phyloP scores from a whole-genome alignment of 2,329 filamentous ascomycete species.

The Clonostachys chloroleuca region DNA sequence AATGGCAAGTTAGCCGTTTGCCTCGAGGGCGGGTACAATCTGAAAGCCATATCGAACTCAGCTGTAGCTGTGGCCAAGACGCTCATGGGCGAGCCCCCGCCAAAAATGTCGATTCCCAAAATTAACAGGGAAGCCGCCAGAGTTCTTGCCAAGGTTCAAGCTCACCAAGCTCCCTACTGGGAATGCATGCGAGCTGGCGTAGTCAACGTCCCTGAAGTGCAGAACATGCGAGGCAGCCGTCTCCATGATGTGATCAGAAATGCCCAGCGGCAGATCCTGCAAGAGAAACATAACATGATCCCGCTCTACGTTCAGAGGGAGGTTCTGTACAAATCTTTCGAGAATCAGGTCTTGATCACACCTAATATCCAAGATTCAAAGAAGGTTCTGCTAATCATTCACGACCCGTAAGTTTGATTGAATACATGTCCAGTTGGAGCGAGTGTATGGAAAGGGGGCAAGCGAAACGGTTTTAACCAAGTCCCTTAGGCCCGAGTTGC shows the following conservation, averaged over 20 bases:
- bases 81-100: conserved; percentile 90
- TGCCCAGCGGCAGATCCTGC: conserved; percentile 69
- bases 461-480: background rate
- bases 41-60: conserved; percentile 87
- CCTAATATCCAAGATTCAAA: conserved; percentile 60
- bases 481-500: conserved; percentile 57
- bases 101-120: conserved; percentile 49
- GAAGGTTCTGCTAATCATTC: conserved; percentile 79
- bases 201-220: conserved; percentile 47
- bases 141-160: conserved; percentile 54
- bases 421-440: background rate
- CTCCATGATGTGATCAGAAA: conserved; percentile 77
- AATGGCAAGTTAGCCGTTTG: conserved; percentile 87
- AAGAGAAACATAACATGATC: conserved; percentile 71
- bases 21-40: conserved; percentile 93
- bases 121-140: conserved; percentile 53
- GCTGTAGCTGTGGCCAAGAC: conserved; percentile 88
- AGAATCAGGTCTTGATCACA: conserved; percentile 83
- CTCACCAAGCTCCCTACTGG: conserved; percentile 71
- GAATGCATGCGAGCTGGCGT: conserved; percentile 75
- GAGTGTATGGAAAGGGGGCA: conserved; percentile 1
- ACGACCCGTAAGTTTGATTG: conserved; percentile 68
- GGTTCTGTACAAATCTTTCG: conserved; percentile 69
- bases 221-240: conserved; percentile 51
- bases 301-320: conserved; percentile 76